These are phyloP conservation scores for Paraphoma chrysanthemicola DNA, from an alignment of 2,329 filamentous ascomycete genomes.

Conservation along the genomic window DNA sequence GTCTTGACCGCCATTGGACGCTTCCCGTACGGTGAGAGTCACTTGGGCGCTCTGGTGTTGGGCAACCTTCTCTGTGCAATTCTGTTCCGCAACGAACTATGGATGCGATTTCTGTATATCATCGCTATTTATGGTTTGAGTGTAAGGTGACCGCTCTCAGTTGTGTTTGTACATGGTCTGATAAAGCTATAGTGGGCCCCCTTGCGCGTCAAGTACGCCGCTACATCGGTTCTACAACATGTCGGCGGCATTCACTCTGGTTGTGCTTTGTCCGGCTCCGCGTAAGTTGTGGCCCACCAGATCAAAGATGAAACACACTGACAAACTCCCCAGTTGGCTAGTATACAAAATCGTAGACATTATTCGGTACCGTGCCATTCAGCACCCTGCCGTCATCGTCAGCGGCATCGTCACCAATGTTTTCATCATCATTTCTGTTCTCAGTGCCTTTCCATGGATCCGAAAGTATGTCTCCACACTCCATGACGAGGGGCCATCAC, in stretches of 20 bases:
- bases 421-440: conserved; percentile 44
- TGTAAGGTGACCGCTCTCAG: conserved; percentile 12
- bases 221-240: conserved; percentile 42
- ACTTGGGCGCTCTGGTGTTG: conserved; percentile 41
- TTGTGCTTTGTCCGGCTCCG: conserved; percentile 43
- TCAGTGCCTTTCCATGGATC: conserved; percentile 46
- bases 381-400: conserved; percentile 39
- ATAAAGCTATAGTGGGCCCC: conserved; percentile 36
- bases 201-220: conserved; percentile 35
- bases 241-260: conserved; percentile 45
- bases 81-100: conserved; percentile 43
- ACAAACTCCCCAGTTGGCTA: conserved; percentile 34
- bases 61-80: conserved; percentile 42
- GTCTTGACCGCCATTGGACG: conserved; percentile 33
- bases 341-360: conserved; percentile 46
- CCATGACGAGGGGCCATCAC: conserved; percentile 2
- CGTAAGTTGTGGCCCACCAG: conserved; percentile 20
- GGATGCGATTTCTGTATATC: conserved; percentile 41
- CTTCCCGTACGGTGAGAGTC: conserved; percentile 42
- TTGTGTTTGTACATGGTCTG: background rate
- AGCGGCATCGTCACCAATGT: conserved; percentile 44
- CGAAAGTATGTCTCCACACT: conserved; percentile 33
- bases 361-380: conserved; percentile 39
- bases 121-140: conserved; percentile 39
- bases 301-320: conserved; percentile 5